Percentiles rank a stretch among this genome's conserved stretches.
phyloP scores from a whole-genome alignment of 805 yeast species.

The Metschnikowia anglica region DNA sequence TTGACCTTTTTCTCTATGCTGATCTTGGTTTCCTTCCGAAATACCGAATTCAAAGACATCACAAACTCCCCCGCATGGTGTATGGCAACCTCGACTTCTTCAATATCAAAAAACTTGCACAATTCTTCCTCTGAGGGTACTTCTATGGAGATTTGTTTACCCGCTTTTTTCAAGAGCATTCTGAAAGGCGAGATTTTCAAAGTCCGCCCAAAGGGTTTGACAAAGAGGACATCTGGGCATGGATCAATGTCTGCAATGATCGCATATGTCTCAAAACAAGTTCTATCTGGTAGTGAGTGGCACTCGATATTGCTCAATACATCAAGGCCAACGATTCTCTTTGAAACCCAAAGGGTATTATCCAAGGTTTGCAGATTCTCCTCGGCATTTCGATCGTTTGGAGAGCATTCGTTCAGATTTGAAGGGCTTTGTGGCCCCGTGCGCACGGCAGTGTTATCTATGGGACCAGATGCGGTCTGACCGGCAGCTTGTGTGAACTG shows the following conservation, averaged over 20 bases:
- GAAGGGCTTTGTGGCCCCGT: no score
- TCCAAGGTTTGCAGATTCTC: no score
- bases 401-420: no score
- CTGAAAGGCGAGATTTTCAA: constrained; percentile 15
- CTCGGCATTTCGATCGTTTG: no score
- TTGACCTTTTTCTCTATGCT: constrained; percentile 2
- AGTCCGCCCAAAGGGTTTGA: constrained; percentile 19
- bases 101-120: constrained; percentile 17
- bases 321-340: not conserved
- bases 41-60: not conserved
- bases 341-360: no score
- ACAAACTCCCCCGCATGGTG: constrained; percentile 6
- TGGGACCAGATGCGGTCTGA: not conserved
- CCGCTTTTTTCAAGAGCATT: constrained; percentile 4
- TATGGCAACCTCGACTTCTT: constrained; percentile 19
- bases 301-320: not conserved
- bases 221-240: constrained; percentile 11
- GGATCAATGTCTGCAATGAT: constrained; percentile 9
- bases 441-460: not conserved
- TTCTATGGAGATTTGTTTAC: constrained; percentile 7
- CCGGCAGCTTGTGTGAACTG: constrained; percentile 4
- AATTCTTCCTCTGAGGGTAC: constrained; percentile 13
- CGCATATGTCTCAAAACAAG: constrained; percentile 8
- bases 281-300: not conserved
- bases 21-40: constrained; percentile 3